Evolutionary conservation across 495 filamentous ascomycete genomes (phyloP).

Genomic region (Hypomontagnella monticulosa): DNA sequence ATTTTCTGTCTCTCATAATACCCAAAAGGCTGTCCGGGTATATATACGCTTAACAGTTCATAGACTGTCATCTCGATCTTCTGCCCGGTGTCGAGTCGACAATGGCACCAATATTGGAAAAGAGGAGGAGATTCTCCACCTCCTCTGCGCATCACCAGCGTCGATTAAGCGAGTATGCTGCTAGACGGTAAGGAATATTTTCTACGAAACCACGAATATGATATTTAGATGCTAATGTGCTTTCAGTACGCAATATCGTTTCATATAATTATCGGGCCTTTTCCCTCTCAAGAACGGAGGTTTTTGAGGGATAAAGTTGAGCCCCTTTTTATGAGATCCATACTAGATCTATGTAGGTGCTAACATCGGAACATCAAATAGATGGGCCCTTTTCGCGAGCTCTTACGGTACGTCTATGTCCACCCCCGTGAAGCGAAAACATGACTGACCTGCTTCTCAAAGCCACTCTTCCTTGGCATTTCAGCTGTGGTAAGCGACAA

Average conservation of each 20-base stretch:
- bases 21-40: neutral
- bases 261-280: neutral
- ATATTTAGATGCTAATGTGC: conserved; percentile 7
- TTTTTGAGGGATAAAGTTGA: neutral
- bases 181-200: conserved; percentile 36
- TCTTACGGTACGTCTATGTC: conserved; percentile 52
- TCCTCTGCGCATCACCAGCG: conserved; percentile 31
- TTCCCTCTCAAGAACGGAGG: neutral
- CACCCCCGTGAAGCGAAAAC: neutral
- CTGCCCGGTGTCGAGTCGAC: conserved; percentile 1
- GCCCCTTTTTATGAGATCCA: neutral
- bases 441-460: conserved; percentile 33
- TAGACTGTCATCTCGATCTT: conserved; percentile 13
- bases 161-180: conserved; percentile 33
- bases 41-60: conserved; percentile 4
- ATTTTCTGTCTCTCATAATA: no score
- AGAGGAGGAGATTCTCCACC: conserved; percentile 36
- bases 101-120: conserved; percentile 29
- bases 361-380: conserved; percentile 27
- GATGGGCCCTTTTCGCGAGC: conserved; percentile 57
- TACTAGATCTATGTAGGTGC: no score
- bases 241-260: conserved; percentile 23
- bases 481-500: conserved; percentile 63
- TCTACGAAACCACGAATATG: neutral
- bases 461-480: conserved; percentile 74